Conservation (phyloP, 768 basidiomycete species). For the Podaxis pistillaris region DNA sequence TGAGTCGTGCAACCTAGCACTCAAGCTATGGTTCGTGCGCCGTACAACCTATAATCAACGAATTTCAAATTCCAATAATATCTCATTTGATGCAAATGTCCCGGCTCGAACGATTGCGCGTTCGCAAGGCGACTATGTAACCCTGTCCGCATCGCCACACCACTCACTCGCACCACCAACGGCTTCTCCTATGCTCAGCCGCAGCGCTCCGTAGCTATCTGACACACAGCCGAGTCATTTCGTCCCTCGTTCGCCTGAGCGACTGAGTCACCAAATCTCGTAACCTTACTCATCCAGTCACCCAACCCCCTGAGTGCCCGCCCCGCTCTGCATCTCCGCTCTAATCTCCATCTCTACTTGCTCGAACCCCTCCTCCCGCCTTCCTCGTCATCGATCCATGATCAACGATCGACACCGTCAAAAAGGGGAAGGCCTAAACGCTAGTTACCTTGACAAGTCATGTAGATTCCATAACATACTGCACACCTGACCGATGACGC, state of each 20-base stretch:
- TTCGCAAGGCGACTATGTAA: neutral
- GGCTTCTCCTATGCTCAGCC: neutral
- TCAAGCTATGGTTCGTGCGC: neutral
- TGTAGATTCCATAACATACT: neutral
- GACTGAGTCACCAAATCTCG: neutral
- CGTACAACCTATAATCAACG: neutral
- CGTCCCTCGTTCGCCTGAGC: neutral
- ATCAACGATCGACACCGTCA: neutral
- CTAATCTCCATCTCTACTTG: neutral
- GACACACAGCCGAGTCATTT: neutral
- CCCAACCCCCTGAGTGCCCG: neutral
- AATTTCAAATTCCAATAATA: neutral
- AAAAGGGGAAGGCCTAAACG: neutral
- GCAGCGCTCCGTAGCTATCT: neutral
- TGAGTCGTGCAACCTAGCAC: neutral
- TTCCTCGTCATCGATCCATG: neutral
- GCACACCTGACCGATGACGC: neutral
- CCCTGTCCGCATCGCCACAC: neutral
- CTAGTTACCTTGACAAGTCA: neutral
- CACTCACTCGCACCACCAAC: neutral
- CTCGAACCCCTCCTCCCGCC: neutral
- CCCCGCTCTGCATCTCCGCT: neutral
- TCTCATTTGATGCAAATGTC: neutral
- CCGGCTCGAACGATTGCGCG: neutral
- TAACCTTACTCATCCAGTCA: neutral